Evolutionary conservation across 371 early-diverging fungal species (phyloP), one percentile per base, ranked within the genome.

Genomic region (Polyrhizophydium stewartii): DNA sequence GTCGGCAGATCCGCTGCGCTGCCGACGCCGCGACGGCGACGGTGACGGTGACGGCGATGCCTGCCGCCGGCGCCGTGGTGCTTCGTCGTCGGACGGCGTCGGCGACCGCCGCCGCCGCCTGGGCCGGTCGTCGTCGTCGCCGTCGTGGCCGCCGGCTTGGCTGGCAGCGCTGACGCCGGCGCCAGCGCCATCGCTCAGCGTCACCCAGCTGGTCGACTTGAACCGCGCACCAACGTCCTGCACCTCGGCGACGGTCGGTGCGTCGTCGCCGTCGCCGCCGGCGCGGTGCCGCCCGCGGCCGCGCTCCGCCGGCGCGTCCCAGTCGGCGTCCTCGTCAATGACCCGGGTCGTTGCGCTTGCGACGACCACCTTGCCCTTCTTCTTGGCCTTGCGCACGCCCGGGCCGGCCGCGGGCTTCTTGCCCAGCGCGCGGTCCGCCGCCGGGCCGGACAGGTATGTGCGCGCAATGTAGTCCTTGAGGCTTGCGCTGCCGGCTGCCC

Each of bases 291-390:
- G 7, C 58, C 58, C 45, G 51, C 63, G 21, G 65, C 62, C 31
- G 66, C 70, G 2, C 66, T 50, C 38, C 61, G 55, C 35, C 37
- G 16, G 37, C 55, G 5, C 12, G 50, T 64, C 65, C 60, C 35
- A 56, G 12, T 65, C 68, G 10, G 43, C 66, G 31, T 70, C 70
- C 38, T 73, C 73, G 57, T 70, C 73, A 30, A 73, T 43, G 21
- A 66, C 58, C 6, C n/a, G 31, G 2, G 61, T 61, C 17, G 67
- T 43, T 10, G 45, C 61, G 47, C 49, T 58, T 1, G 28, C 17
- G 2, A 57, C 9, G 16, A 58, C n/a, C 46, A 22, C 12, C 17
- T 46, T 28, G 7, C 17, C 2, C 5, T 9, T 46, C 49, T 61
- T 61, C 59, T 31, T 55, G 40, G 30, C 13, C 45, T 43, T 31